Conservation (phyloP, 1,139 yeast genomes). For the Saccharomyces pastorianus region DNA sequence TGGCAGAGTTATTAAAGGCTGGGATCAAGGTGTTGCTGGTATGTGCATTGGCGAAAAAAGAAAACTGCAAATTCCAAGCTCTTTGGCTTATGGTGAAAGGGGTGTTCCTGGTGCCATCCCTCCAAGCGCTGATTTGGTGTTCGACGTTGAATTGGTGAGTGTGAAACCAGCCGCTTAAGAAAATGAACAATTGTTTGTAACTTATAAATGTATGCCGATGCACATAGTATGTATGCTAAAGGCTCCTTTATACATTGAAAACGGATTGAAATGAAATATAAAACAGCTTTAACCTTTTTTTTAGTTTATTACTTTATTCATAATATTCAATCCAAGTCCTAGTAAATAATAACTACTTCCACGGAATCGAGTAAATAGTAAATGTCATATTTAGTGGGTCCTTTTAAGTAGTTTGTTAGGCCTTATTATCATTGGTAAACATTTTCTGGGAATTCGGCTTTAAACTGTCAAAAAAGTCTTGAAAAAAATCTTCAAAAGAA, state of each 20-base stretch:
- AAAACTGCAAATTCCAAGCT: slow-evolving; percentile 66
- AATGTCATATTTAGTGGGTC: too few species aligned
- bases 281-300: too few species aligned
- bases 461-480: slow-evolving; percentile 34
- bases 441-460: slow-evolving; percentile 30
- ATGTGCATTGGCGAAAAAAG: slow-evolving; percentile 89
- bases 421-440: slow-evolving; percentile 7
- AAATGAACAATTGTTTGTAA: not conserved
- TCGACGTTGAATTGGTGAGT: slow-evolving; percentile 47
- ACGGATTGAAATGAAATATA: not conserved
- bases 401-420: not conserved
- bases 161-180: not conserved
- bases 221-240: not conserved
- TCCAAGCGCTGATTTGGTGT: slow-evolving; percentile 57
- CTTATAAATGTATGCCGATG: not conserved
- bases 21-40: slow-evolving; percentile 75
- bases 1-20: slow-evolving; percentile 75
- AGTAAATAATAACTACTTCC: too few species aligned
- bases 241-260: not conserved
- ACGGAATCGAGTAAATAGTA: not conserved
- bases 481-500: slow-evolving; percentile 44
- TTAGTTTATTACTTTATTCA: not conserved
- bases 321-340: not conserved
- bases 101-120: slow-evolving; percentile 77
- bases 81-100: slow-evolving; percentile 64